Evolutionary conservation across 495 filamentous ascomycete species (phyloP), one percentile per base, ranked within the genome.

Genomic region (Xylaria castorea): DNA sequence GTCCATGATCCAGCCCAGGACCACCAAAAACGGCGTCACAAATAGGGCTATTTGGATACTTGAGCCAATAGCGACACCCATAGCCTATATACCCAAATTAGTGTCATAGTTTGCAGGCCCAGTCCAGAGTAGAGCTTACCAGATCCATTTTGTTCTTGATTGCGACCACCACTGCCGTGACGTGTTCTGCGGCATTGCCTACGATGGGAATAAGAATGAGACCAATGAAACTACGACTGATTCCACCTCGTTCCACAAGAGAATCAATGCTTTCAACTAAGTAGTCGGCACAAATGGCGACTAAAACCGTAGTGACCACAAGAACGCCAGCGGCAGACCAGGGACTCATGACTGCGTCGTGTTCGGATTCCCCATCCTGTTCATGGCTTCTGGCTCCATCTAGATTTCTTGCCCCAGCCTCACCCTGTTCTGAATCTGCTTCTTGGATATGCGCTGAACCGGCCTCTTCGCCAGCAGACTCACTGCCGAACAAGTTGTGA

Each of bases 61-160:
- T 77, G 91, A 94, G 44, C 95, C 95, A 73, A 99, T 94, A 11
- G 95, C 96, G 30, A 98, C 95, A 22, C 93, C 92, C 83, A 99
- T 93, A 22, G 95, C 95, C 76, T 78, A 38, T 12, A 64, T n/a
- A n/a, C 60, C 50, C 18, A 32, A 32, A 40, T 78, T 53, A 71
- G 69, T 22, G 25, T 25, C 18, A 18, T 14, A n/a, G 16, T 20
- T 9, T 22, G 22, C 6, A 38, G 6, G 42, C 12, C 2, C 36
- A n/a, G 27, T 30, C 25, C 1, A 20, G 38, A 57, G 5, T 14
- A 34, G 36, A 20, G 62, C 76, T 72, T 75, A 78, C 76, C 20
- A 99, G 87, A 76, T 98, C 94, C 96, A 98, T 99, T 87, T 99
- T 99, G 81, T 97, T 88, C 84, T 97, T 97, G 77, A 91, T 88